Conservation (phyloP, 2,329 filamentous ascomycete genomes). For the Trichoderma endophyticum region DNA sequence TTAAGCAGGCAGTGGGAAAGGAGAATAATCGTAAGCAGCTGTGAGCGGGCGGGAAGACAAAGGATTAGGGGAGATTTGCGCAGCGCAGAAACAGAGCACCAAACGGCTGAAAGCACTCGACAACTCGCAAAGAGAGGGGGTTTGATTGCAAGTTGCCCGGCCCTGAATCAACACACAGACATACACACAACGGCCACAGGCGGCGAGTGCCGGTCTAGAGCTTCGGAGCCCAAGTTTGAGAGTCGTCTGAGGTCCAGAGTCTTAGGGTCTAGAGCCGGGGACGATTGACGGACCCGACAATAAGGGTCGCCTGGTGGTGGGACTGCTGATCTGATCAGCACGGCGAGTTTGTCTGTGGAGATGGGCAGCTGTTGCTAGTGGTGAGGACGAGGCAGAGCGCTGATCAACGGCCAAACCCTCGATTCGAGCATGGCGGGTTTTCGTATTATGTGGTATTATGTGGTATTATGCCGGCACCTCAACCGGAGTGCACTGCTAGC, state of each 20-base stretch:
- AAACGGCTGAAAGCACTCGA: not conserved
- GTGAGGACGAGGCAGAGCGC: not conserved
- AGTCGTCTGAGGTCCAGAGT: not conserved
- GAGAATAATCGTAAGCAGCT: not conserved
- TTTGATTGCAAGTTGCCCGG: not conserved
- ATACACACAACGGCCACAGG: not conserved
- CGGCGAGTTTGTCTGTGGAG: slow-evolving; percentile 10
- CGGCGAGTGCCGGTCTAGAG: not conserved
- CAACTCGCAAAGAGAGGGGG: not conserved
- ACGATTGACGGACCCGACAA: slow-evolving; percentile 15
- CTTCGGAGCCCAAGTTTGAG: not conserved
- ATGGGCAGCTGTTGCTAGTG: not conserved
- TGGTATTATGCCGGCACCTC: not conserved
- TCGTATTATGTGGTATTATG: not conserved
- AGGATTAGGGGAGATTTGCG: not conserved
- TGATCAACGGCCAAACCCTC: slow-evolving; percentile 4
- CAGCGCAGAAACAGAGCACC: not conserved
- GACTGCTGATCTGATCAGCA: slow-evolving; percentile 19
- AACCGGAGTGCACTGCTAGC: not conserved
- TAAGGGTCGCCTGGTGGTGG: slow-evolving; percentile 12
- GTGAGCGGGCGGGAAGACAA: not conserved
- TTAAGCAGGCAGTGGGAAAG: not conserved
- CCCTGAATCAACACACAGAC: not conserved
- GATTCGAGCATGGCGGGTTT: not conserved
- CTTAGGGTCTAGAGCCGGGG: not conserved